Conservation (phyloP, 805 yeast genomes). For the Ogataea methanolica region DNA sequence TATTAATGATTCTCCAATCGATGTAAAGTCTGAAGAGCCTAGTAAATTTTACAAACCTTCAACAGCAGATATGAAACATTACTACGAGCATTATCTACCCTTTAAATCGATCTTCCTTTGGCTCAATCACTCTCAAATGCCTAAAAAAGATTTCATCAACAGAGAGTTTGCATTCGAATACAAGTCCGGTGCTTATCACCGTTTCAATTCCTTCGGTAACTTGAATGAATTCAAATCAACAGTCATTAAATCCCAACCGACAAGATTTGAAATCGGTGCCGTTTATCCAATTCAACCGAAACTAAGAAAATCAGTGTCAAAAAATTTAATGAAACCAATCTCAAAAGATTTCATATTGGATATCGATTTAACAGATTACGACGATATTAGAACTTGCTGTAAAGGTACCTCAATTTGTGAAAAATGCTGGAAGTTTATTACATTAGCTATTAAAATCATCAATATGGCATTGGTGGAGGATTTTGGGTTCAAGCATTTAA, state of each 20-base stretch:
- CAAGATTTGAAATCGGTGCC: constrained; percentile 94
- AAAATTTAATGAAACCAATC: constrained; percentile 72
- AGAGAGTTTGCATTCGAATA: constrained; percentile 93
- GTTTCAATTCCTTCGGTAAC: constrained; percentile 73
- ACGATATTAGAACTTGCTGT: constrained; percentile 90
- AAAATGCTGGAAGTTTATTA: constrained; percentile 92
- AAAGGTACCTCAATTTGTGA: constrained; percentile 76
- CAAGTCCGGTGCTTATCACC: constrained; percentile 81
- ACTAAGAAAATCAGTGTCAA: constrained; percentile 72
- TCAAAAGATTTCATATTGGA: constrained; percentile 90
- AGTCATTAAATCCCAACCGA: constrained; percentile 71
- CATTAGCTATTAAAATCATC: constrained; percentile 74
- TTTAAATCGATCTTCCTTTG: constrained; percentile 78
- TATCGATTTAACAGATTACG: constrained; percentile 97
- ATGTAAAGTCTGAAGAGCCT: background rate
- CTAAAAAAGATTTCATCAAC: constrained; percentile 72
- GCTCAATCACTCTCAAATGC: constrained; percentile 81
- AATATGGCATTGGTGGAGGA: constrained; percentile 73
- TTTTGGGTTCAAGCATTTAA: constrained; percentile 79
- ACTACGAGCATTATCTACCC: constrained; percentile 69
- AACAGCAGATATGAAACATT: constrained; percentile 63
- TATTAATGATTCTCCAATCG: background rate
- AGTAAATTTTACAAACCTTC: constrained; percentile 31
- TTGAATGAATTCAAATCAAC: constrained; percentile 74
- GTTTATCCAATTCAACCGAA: constrained; percentile 85